A percentile compares a stretch with the other conserved stretches of the same genome.
Conservation (phyloP, 2,329 filamentous ascomycete genomes). For the Aquanectria penicillioides region DNA sequence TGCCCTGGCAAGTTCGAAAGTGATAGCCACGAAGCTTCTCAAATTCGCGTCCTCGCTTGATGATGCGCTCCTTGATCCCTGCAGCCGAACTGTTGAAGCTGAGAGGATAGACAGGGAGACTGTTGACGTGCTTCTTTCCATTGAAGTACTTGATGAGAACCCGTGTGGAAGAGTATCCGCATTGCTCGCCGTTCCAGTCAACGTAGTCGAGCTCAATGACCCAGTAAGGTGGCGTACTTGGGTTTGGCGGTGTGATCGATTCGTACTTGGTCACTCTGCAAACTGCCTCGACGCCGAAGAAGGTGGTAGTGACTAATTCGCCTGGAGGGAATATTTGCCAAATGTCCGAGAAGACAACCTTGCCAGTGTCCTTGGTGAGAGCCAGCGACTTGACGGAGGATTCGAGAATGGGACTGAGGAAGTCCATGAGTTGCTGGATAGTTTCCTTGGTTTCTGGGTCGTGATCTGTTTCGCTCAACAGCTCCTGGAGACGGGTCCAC, state of each 20-base stretch:
- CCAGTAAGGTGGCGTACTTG: constrained; percentile 27
- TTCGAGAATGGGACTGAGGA: constrained; percentile 45
- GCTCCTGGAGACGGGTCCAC: constrained; percentile 8
- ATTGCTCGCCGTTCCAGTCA: constrained; percentile 48
- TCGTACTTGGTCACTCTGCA: constrained; percentile 47
- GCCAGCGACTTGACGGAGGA: constrained; percentile 38
- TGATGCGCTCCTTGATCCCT: not conserved
- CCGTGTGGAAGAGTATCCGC: constrained; percentile 39
- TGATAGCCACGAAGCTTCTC: constrained; percentile 8
- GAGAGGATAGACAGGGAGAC: constrained; percentile 32
- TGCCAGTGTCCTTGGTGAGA: constrained; percentile 42
- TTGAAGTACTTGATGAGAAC: constrained; percentile 39
- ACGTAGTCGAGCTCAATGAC: constrained; percentile 45
- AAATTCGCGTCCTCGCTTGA: not conserved
- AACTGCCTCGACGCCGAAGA: constrained; percentile 48
- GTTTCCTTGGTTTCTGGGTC: not conserved
- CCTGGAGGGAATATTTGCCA: constrained; percentile 50
- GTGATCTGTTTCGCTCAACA: not conserved
- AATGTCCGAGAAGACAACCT: constrained; percentile 42
- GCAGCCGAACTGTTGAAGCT: not conserved
- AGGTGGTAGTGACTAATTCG: constrained; percentile 43
- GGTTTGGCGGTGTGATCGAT: too few relatives aligned
- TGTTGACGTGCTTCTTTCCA: constrained; percentile 40
- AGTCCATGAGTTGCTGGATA: constrained; percentile 35
- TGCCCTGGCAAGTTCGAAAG: not conserved